These are phyloP conservation scores for Exophiala oligosperma DNA, from an alignment of 2,329 filamentous ascomycete genomes.

Conservation along the genomic window DNA sequence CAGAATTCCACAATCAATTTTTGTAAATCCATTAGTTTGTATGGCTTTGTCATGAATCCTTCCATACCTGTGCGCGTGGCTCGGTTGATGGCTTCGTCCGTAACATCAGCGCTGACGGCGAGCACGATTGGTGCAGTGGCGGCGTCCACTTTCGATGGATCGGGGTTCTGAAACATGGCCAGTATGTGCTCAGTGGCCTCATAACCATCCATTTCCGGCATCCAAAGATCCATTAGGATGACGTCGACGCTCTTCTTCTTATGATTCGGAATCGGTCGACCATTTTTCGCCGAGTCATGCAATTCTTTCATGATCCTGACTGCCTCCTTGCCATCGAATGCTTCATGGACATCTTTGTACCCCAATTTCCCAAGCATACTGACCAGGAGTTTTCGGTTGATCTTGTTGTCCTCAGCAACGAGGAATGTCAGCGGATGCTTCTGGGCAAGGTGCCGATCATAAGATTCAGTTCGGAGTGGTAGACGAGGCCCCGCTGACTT, in stretches of 20 bases:
- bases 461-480: slow-evolving; percentile 12
- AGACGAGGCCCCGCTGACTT: not conserved
- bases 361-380: slow-evolving; percentile 68
- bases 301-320: slow-evolving; percentile 60
- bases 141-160: slow-evolving; percentile 9
- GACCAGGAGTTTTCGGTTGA: slow-evolving; percentile 67
- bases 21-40: slow-evolving; percentile 63
- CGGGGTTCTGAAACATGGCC: slow-evolving; percentile 44
- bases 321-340: slow-evolving; percentile 68
- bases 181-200: slow-evolving; percentile 66
- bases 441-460: slow-evolving; percentile 57
- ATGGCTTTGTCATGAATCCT: slow-evolving; percentile 69
- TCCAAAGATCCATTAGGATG: slow-evolving; percentile 75
- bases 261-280: slow-evolving; percentile 9
- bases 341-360: slow-evolving; percentile 63
- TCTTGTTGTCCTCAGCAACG: slow-evolving; percentile 71
- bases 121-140: slow-evolving; percentile 49
- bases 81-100: slow-evolving; percentile 61
- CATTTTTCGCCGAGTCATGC: slow-evolving; percentile 26
- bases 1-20: slow-evolving; percentile 56
- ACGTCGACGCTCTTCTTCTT: slow-evolving; percentile 53
- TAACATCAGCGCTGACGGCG: slow-evolving; percentile 68
- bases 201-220: slow-evolving; percentile 73
- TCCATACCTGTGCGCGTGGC: slow-evolving; percentile 65
- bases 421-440: slow-evolving; percentile 67